Conservation (phyloP, 176 grass and related monocot species). For the Hsuehochloa calcarea region DNA sequence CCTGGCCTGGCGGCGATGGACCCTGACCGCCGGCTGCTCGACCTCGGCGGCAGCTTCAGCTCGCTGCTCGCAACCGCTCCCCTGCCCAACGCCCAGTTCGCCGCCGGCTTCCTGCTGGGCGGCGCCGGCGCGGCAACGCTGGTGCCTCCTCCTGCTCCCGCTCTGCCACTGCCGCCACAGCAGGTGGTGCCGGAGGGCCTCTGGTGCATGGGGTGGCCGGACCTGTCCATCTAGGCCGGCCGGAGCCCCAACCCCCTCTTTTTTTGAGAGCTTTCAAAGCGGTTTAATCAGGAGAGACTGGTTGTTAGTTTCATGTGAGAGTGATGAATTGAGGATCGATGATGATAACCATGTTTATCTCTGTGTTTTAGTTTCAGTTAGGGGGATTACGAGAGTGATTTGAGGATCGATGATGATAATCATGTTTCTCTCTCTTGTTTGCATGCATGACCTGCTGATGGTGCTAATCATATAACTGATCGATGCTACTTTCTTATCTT, state of each 20-base stretch:
- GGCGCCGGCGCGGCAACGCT: not conserved
- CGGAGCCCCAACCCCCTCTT: not conserved
- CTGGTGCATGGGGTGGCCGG: conserved; percentile 56
- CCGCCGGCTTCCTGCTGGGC: conserved; percentile 3
- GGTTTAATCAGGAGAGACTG: not conserved
- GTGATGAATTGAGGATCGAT: conserved; percentile 11
- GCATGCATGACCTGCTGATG: not conserved
- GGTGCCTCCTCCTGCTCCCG: not conserved
- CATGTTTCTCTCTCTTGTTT: not conserved
- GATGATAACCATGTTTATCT: not conserved
- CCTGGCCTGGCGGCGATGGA: conserved; percentile 2
- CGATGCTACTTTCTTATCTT: not conserved
- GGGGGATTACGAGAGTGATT: conserved; percentile 14
- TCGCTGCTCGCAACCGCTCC: conserved; percentile 38
- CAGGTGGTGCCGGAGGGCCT: conserved; percentile 34
- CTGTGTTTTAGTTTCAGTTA: not conserved
- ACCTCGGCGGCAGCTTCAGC: conserved; percentile 58
- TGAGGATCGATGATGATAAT: not conserved
- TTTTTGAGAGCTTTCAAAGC: conserved; percentile 18
- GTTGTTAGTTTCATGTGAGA: conserved; percentile 22
- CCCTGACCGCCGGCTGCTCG: conserved; percentile 44
- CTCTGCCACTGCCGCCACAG: not conserved
- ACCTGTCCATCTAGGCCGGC: conserved; percentile 49
- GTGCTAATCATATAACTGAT: not conserved
- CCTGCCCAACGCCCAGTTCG: conserved; percentile 16